Evolutionary conservation across 176 grass and related monocot genomes (phyloP).

Genomic region (Juncus effusus): DNA sequence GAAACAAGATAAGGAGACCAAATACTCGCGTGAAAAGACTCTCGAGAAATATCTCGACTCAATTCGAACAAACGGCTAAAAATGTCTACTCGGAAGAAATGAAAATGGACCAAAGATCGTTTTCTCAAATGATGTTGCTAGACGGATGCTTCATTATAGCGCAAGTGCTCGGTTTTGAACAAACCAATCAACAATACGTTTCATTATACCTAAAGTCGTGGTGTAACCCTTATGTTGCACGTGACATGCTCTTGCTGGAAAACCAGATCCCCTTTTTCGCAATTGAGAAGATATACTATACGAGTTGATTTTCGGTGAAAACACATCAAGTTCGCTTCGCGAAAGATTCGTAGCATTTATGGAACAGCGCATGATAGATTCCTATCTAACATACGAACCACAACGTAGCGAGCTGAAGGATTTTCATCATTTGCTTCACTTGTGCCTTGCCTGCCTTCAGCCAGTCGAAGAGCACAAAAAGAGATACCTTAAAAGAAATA

Average conservation of each 20-base stretch:
- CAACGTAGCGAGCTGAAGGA: background rate
- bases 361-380: background rate
- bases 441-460: background rate
- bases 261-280: background rate
- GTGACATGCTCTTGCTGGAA: background rate
- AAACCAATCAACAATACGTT: background rate
- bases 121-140: background rate
- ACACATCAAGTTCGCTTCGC: background rate
- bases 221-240: background rate
- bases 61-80: background rate
- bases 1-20: no score
- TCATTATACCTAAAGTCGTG: background rate
- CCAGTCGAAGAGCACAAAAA: background rate
- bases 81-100: background rate
- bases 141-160: slow-evolving; percentile 1
- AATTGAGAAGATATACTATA: slow-evolving; percentile 2
- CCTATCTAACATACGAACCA: background rate
- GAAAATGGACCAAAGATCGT: background rate
- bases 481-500: background rate
- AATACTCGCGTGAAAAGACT: no score
- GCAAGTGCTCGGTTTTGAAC: background rate
- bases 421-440: slow-evolving; percentile 7
- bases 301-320: background rate
- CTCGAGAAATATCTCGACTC: background rate
- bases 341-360: background rate